Base-by-base conservation (phyloP, 73 alveolate genomes). In the Urostyla sp. region DNA sequence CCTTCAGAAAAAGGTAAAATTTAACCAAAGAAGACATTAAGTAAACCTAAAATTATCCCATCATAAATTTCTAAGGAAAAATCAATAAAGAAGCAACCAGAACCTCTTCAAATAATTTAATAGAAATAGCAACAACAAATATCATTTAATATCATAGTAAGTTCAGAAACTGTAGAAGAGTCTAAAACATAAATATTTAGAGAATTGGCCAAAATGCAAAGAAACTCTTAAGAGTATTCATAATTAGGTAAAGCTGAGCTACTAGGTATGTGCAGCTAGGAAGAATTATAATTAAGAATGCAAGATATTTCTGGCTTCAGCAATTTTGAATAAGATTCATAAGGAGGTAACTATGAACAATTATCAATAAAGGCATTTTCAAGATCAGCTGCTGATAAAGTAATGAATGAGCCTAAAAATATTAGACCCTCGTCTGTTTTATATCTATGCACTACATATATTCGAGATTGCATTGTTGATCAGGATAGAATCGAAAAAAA, bases 311-410 rank as follows among this genome's bases (percentile, higher is more conserved):
- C 5, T 63, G 6, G 80, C 63, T 4, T 37, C 59, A 8, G 13
- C 20, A n/a, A n/a, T 3, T 66, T 66, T 45, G 80, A 66, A 46
- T 44, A 2, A 24, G 80, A 66, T 45, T n/a, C n/a, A n/a, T n/a
- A 66, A 8, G 80, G 80, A 8, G 23, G 18, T 8, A 30, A 45
- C 6, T 66, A 40, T 34, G 31, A 8, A 5, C 10, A 43, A 37
- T 28, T 21, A 18, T 50, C 80, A 40, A 66, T 66, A 16, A 66
- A 66, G 43, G 3, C 30, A 24, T 66, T 8, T 26, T 44, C 67
- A 13, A 37, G 80, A 37, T 40, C 66, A 40, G 80, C 80, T 21
- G 80, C 80, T 21, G 80, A 66, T 66, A 66, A 66, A 44, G 80
- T 66, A 5, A 66, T 66, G 80, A 66, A 44, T 45, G 80, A 66